Conservation (phyloP, 1,284 basidiomycete genomes). For the Malassezia dermatis region DNA sequence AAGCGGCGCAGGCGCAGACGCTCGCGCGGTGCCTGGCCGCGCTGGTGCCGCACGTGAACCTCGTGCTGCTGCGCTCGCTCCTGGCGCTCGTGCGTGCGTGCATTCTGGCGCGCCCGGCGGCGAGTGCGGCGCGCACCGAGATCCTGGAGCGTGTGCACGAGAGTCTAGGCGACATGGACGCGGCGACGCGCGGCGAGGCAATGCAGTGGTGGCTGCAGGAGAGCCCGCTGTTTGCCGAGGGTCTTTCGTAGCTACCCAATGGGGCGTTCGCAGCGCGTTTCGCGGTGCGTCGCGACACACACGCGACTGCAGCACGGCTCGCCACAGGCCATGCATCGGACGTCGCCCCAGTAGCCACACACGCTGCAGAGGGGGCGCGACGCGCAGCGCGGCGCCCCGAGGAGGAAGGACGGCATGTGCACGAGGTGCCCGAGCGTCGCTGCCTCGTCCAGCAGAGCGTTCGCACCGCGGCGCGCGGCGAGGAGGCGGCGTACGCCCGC, state of each 20-base stretch:
- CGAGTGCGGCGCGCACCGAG: constrained; percentile 9
- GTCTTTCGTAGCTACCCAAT: constrained; percentile 16
- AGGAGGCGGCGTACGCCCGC: constrained; percentile 14
- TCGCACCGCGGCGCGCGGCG: constrained; percentile 14
- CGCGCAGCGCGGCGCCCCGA: not conserved
- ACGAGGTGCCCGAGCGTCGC: constrained; percentile 5
- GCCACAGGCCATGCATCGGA: constrained; percentile 10
- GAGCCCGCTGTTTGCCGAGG: constrained; percentile 25
- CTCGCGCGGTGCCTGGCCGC: constrained; percentile 28
- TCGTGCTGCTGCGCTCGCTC: constrained; percentile 38
- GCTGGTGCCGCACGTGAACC: constrained; percentile 35
- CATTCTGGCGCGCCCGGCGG: constrained; percentile 21
- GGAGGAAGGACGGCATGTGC: constrained; percentile 6
- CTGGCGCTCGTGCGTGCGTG: constrained; percentile 25
- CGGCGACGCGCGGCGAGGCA: constrained; percentile 38
- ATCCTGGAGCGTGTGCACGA: constrained; percentile 34
- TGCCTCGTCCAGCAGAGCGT: constrained; percentile 15
- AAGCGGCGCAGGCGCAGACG: not conserved
- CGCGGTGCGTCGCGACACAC: constrained; percentile 11
- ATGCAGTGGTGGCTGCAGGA: constrained; percentile 43
- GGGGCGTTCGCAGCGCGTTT: constrained; percentile 15
- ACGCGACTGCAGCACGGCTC: constrained; percentile 10
- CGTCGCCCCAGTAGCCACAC: constrained; percentile 17
- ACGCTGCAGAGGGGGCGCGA: constrained; percentile 12
- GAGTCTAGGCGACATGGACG: constrained; percentile 34